Evolutionary conservation across 352 stramenopile genomes (phyloP).

Genomic region (Pythium grandisporangium): DNA sequence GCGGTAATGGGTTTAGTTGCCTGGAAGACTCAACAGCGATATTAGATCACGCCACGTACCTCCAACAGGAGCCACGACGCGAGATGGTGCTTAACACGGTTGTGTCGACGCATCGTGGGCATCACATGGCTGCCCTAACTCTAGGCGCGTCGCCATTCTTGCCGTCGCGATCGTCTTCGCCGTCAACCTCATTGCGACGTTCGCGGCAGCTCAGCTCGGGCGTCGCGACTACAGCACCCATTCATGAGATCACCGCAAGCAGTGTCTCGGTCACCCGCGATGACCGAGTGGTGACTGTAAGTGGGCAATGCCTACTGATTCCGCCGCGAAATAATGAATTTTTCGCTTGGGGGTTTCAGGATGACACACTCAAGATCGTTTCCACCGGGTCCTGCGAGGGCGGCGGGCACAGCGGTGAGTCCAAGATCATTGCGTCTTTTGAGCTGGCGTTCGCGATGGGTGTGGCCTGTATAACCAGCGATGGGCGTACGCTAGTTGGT

Average conservation of each 20-base stretch:
- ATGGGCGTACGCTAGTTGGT: constrained; percentile 50
- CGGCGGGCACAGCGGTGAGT: constrained; percentile 33
- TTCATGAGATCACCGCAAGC: constrained; percentile 36
- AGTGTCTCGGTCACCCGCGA: constrained; percentile 38
- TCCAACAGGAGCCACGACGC: constrained; percentile 43
- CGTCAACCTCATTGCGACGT: too few species aligned
- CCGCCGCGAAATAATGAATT: constrained; percentile 57
- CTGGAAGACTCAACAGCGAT: constrained; percentile 24
- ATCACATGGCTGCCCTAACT: not conserved
- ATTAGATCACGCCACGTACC: constrained; percentile 32
- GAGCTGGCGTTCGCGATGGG: constrained; percentile 45
- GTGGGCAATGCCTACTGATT: constrained; percentile 45
- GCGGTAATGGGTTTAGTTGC: too few species aligned
- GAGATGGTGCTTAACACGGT: constrained; percentile 33
- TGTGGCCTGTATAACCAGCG: constrained; percentile 45
- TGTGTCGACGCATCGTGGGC: constrained; percentile 27
- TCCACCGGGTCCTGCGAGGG: constrained; percentile 28
- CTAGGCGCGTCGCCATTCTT: not conserved
- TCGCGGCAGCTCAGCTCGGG: constrained; percentile 21
- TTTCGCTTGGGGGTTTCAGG: constrained; percentile 60
- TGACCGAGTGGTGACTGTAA: constrained; percentile 28
- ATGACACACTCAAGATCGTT: constrained; percentile 52
- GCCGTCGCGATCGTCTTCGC: too few species aligned
- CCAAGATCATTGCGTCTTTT: constrained; percentile 48
- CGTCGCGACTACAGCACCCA: constrained; percentile 13